Percentiles rank a stretch among this genome's conserved stretches.
Evolutionary conservation across 352 stramenopile genomes (phyloP).

Genomic region (Blastocystis sp.): DNA sequence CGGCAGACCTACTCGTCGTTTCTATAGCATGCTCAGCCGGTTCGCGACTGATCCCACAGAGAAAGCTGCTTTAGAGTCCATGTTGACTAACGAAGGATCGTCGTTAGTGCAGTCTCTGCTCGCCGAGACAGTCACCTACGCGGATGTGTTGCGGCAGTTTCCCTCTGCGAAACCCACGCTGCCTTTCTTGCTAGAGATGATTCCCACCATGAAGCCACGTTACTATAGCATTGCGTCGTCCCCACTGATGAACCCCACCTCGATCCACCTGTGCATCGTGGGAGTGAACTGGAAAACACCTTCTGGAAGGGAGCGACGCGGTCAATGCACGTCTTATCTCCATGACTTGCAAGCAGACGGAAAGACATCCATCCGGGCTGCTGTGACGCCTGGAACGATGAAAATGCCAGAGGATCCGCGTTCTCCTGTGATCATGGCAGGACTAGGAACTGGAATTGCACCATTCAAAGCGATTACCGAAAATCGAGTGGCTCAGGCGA

Average conservation of each 20-base stretch:
- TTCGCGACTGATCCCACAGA: slow-evolving; percentile 67
- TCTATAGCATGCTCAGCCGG: slow-evolving; percentile 72
- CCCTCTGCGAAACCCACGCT: slow-evolving; percentile 70
- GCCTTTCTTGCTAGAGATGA: slow-evolving; percentile 69
- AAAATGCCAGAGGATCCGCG: slow-evolving; percentile 77
- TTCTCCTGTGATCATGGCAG: slow-evolving; percentile 84
- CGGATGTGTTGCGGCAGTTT: slow-evolving; percentile 74
- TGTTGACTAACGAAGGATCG: background rate
- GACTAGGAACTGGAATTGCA: slow-evolving; percentile 77
- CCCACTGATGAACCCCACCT: slow-evolving; percentile 75
- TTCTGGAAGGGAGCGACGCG: slow-evolving; percentile 71
- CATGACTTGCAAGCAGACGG: slow-evolving; percentile 64
- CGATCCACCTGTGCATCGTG: slow-evolving; percentile 76
- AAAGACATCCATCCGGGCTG: slow-evolving; percentile 72
- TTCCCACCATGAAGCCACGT: slow-evolving; percentile 77
- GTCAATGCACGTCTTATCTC: slow-evolving; percentile 87
- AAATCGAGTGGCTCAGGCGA: slow-evolving; percentile 73
- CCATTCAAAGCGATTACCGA: slow-evolving; percentile 82
- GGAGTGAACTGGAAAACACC: slow-evolving; percentile 78
- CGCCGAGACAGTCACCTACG: slow-evolving; percentile 69
- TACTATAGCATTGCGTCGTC: slow-evolving; percentile 82
- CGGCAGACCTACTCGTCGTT: slow-evolving; percentile 74
- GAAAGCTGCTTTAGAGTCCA: slow-evolving; percentile 65
- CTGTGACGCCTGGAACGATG: slow-evolving; percentile 88
- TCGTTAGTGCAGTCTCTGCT: slow-evolving; percentile 64